Conservation (phyloP, 2,329 filamentous ascomycete genomes). For the Cadophora luteo-olivacea region DNA sequence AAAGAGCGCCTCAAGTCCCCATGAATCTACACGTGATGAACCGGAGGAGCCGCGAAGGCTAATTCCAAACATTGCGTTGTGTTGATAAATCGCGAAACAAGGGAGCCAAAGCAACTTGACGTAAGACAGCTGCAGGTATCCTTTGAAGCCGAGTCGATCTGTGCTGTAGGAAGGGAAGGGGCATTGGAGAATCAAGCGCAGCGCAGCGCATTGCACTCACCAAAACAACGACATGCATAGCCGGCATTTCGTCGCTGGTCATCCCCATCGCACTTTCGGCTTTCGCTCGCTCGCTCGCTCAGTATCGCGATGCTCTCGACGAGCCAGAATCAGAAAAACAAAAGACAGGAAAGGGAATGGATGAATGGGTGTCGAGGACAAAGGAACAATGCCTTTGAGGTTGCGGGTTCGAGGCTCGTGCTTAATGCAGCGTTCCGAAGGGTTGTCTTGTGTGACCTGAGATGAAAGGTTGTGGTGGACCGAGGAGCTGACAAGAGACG, state of each 20-base stretch:
- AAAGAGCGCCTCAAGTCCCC: not conserved
- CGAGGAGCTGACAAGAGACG: not conserved
- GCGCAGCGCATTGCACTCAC: slow-evolving; percentile 57
- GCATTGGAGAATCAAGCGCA: not conserved
- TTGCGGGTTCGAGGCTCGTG: slow-evolving; percentile 19
- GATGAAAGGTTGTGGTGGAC: not conserved
- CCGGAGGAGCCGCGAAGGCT: not conserved
- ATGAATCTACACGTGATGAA: slow-evolving; percentile 3
- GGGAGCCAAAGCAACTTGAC: not conserved
- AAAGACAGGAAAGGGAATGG: not conserved
- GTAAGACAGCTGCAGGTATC: slow-evolving; percentile 38
- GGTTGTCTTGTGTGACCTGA: slow-evolving; percentile 20
- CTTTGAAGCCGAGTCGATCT: not conserved
- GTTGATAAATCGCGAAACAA: not conserved
- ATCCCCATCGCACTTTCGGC: slow-evolving; percentile 24
- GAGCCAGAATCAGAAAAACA: not conserved
- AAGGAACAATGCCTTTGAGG: slow-evolving; percentile 14
- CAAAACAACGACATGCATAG: slow-evolving; percentile 76
- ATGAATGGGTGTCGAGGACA: not conserved
- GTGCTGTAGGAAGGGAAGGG: not conserved
- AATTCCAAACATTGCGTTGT: not conserved
- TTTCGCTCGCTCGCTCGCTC: not conserved
- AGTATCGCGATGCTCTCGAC: not conserved
- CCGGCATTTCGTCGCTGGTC: slow-evolving; percentile 47
- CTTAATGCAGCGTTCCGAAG: slow-evolving; percentile 27